These are phyloP conservation scores for Paraleonurus japonicus DNA, from an alignment of 257 asterid species.

Conservation along the genomic window DNA sequence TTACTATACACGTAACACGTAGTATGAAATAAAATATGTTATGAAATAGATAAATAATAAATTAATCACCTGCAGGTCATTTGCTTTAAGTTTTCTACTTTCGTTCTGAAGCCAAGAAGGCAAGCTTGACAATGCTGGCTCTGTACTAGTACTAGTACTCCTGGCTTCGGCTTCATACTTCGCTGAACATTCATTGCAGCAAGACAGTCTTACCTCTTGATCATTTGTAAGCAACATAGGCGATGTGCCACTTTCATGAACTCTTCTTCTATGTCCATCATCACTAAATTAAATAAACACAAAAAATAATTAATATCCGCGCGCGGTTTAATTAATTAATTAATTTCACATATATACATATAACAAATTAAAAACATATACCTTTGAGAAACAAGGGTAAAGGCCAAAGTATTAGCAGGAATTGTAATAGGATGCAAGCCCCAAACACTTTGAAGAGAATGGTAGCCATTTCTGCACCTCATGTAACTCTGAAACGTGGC, in stretches of 20 bases:
- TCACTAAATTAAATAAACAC: conserved; percentile 29
- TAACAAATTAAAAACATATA: too few relatives aligned
- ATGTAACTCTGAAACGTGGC: conserved; percentile 62
- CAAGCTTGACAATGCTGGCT: conserved; percentile 40
- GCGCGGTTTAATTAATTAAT: too few relatives aligned
- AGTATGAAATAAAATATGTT: too few relatives aligned
- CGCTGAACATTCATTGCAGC: conserved; percentile 48
- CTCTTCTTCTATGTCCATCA: conserved; percentile 25
- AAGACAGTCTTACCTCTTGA: conserved; percentile 30
- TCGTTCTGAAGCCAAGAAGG: conserved; percentile 74
- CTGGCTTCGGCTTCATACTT: conserved; percentile 41
- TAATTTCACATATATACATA: too few relatives aligned
- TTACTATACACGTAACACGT: too few relatives aligned
- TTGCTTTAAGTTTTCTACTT: conserved; percentile 34
- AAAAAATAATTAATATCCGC: not conserved
- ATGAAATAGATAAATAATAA: not conserved
- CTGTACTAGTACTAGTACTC: conserved; percentile 21
- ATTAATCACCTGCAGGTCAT: conserved; percentile 44
- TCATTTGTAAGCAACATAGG: conserved; percentile 11
- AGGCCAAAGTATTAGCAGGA: conserved; percentile 50
- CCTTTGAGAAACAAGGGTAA: conserved; percentile 57
- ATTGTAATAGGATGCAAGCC: conserved; percentile 59
- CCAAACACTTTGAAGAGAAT: conserved; percentile 63
- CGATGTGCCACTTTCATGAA: conserved; percentile 26
- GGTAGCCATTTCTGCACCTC: conserved; percentile 58